Evolutionary conservation across 371 early-diverging fungal genomes (phyloP).

Genomic region (Mucor saturninus): DNA sequence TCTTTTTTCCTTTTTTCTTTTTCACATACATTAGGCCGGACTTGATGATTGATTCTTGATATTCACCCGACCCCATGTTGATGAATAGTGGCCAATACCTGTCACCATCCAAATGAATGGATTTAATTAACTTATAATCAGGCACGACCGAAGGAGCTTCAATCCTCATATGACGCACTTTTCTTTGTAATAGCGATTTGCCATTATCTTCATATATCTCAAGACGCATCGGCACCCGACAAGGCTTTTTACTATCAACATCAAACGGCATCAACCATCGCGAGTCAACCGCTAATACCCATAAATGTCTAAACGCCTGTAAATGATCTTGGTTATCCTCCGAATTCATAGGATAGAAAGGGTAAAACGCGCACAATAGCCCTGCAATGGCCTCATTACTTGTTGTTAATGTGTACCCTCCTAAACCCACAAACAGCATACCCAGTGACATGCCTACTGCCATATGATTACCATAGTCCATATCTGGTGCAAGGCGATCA

Average conservation of each 20-base stretch:
- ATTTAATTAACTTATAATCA: slow-evolving; percentile 55
- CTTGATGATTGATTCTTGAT: slow-evolving; percentile 29
- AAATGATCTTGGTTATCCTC: slow-evolving; percentile 78
- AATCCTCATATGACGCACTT: slow-evolving; percentile 31
- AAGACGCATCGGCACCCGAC: slow-evolving; percentile 59
- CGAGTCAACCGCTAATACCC: slow-evolving; percentile 82
- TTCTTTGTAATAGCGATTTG: neutral
- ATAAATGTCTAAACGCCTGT: slow-evolving; percentile 87
- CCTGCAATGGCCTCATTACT: slow-evolving; percentile 73
- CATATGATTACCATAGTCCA: slow-evolving; percentile 83
- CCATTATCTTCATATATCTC: slow-evolving; percentile 35
- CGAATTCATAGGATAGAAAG: slow-evolving; percentile 71
- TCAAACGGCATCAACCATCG: slow-evolving; percentile 80
- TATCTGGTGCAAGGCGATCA: slow-evolving; percentile 46
- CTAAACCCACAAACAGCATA: slow-evolving; percentile 81
- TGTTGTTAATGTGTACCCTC: slow-evolving; percentile 75
- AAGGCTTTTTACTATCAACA: slow-evolving; percentile 59
- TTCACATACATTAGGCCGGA: slow-evolving; percentile 49
- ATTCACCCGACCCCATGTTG: slow-evolving; percentile 44
- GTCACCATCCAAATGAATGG: slow-evolving; percentile 56
- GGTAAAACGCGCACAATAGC: slow-evolving; percentile 77
- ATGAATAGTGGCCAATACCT: slow-evolving; percentile 67
- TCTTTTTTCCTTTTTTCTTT: slow-evolving; percentile 12
- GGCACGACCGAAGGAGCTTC: slow-evolving; percentile 74
- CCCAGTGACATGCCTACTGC: slow-evolving; percentile 86